These are phyloP conservation scores for Mycena indigotica DNA, from an alignment of 768 basidiomycete species.

Conservation along the genomic window DNA sequence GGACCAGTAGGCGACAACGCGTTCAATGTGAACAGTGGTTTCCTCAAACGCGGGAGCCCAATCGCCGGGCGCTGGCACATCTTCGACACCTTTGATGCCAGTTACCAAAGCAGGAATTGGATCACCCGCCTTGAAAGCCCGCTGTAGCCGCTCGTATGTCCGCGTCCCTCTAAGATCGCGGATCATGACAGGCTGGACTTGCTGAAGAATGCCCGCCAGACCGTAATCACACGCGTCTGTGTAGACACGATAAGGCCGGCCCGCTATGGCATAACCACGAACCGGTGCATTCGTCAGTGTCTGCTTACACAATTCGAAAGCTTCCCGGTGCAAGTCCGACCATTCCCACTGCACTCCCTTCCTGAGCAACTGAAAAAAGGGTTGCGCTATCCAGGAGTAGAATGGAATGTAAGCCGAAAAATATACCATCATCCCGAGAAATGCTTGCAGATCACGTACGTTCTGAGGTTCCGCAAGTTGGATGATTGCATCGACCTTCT, in stretches of 20 bases:
- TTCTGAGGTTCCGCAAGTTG: conserved; percentile 30
- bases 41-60: conserved; percentile 33
- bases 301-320: conserved; percentile 32
- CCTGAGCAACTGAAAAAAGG: conserved; percentile 35
- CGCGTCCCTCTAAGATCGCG: conserved; percentile 32
- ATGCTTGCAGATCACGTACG: conserved; percentile 31
- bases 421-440: conserved; percentile 42
- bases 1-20: conserved; percentile 35
- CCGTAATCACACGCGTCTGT: conserved; percentile 38
- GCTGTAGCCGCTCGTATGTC: conserved; percentile 26
- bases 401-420: conserved; percentile 39
- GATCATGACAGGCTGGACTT: conserved; percentile 33
- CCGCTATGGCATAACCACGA: conserved; percentile 30
- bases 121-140: conserved; percentile 23
- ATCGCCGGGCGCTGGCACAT: conserved; percentile 16
- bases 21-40: conserved; percentile 34
- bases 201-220: conserved; percentile 32
- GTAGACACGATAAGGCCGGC: conserved; percentile 37
- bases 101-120: conserved; percentile 27
- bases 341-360: conserved; percentile 34
- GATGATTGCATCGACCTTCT: conserved; percentile 39
- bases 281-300: conserved; percentile 35
- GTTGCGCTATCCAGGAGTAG: conserved; percentile 36
- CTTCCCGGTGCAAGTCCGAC: conserved; percentile 25
- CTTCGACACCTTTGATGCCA: conserved; percentile 23